Evolutionary conservation across 306 rosid genomes (phyloP).

Genomic region (Mimosa pudica): DNA sequence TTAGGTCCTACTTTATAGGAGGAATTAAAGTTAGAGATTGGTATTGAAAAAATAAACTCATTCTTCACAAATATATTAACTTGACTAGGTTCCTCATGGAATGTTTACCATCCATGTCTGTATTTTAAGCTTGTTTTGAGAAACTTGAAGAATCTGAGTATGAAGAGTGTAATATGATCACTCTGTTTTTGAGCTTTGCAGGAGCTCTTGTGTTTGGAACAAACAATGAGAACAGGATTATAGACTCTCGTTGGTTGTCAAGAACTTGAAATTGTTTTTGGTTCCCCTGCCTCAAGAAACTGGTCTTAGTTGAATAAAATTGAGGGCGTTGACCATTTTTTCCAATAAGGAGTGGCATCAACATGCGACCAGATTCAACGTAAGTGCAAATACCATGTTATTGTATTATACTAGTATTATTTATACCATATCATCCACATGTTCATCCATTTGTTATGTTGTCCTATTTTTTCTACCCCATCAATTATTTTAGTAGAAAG

Average conservation of each 20-base stretch:
- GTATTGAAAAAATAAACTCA: too few species aligned
- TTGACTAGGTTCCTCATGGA: too few species aligned
- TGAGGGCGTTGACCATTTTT: background rate
- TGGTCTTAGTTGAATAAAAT: background rate
- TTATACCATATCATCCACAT: background rate
- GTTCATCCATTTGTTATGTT: background rate
- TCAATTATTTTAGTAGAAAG: background rate
- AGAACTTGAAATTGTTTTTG: background rate
- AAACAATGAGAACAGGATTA: conserved; percentile 19
- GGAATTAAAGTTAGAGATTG: too few species aligned
- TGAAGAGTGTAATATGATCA: background rate
- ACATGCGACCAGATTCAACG: background rate
- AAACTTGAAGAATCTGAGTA: too few species aligned
- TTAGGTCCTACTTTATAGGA: too few species aligned
- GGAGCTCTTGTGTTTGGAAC: conserved; percentile 72
- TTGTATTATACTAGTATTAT: background rate
- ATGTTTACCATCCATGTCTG: too few species aligned
- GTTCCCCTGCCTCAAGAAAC: background rate
- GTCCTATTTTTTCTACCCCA: background rate
- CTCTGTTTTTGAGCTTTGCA: conserved; percentile 38
- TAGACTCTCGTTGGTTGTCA: conserved; percentile 2
- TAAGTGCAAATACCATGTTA: background rate
- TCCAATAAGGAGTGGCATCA: background rate
- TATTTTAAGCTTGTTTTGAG: too few species aligned
- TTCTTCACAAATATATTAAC: too few species aligned